Conservation (phyloP, 169 alveolate species). For the Plasmodium vinckei region DNA sequence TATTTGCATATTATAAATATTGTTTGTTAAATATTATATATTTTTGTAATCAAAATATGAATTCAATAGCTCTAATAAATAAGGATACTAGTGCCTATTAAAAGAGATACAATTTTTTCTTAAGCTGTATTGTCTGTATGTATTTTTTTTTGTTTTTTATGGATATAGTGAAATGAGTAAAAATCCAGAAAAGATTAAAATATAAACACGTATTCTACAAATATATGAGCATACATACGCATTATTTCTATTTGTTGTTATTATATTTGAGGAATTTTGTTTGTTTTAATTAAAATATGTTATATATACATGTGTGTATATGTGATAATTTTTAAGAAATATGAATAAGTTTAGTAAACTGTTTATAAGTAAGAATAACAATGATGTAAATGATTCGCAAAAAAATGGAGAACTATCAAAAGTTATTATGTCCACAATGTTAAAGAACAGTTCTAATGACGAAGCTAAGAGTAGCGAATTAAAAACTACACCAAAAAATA, state of each 20-base stretch:
- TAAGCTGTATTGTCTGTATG: neutral
- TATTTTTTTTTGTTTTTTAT: neutral
- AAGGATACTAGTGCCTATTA: neutral
- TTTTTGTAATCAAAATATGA: neutral
- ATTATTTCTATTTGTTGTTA: too few species aligned
- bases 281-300: too few species aligned
- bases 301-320: conserved; percentile 6
- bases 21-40: conserved; percentile 17
- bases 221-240: too few species aligned
- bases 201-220: too few species aligned
- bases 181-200: too few species aligned
- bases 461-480: neutral
- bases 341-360: conserved; percentile 49
- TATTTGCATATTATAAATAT: conserved; percentile 25
- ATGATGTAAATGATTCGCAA: conserved; percentile 19
- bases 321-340: conserved; percentile 2
- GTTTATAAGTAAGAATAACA: conserved; percentile 14
- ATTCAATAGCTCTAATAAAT: neutral
- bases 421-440: conserved; percentile 1
- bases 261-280: too few species aligned
- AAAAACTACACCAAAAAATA: conserved; percentile 5
- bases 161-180: too few species aligned
- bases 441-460: conserved; percentile 6
- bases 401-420: conserved; percentile 27
- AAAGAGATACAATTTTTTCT: too few species aligned